Conservation (phyloP, 495 filamentous ascomycete genomes). For the Neurospora sp. region DNA sequence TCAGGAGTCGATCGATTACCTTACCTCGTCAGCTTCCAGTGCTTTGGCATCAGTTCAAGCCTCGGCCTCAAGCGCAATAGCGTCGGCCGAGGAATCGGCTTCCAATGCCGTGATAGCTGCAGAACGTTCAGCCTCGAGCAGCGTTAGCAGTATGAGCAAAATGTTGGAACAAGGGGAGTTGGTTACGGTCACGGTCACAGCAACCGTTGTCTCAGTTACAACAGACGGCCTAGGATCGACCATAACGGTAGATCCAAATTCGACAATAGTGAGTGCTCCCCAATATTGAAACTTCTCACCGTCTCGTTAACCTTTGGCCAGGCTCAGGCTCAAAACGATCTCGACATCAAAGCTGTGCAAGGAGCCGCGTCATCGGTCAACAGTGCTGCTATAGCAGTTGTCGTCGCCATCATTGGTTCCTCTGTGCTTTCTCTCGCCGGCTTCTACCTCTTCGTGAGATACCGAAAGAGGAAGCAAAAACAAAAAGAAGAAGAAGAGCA, state of each 20-base stretch:
- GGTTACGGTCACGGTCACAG: background rate
- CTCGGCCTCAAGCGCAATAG: conserved; percentile 9
- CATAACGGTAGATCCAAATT: background rate
- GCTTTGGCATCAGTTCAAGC: conserved; percentile 6
- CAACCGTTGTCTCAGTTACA: background rate
- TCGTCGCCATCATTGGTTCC: conserved; percentile 12
- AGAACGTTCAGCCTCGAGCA: conserved; percentile 8
- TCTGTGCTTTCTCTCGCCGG: conserved; percentile 13
- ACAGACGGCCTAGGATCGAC: background rate
- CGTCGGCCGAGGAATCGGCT: conserved; percentile 7
- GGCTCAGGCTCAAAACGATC: background rate
- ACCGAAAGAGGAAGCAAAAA: conserved; percentile 9
- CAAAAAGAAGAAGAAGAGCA: conserved; percentile 12
- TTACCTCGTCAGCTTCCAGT: conserved; percentile 10
- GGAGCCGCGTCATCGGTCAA: conserved; percentile 2
- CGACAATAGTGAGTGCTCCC: conserved; percentile 3
- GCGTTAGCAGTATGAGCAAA: conserved; percentile 4
- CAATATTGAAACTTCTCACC: background rate
- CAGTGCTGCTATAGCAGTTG: conserved; percentile 8
- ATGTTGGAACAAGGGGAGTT: background rate
- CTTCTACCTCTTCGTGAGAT: conserved; percentile 11
- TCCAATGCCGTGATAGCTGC: conserved; percentile 4
- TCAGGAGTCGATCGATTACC: conserved; percentile 2
- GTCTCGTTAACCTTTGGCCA: background rate
- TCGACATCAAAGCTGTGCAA: background rate